Evolutionary conservation across 2,329 filamentous ascomycete species (phyloP), one percentile per base, ranked within the genome.

Genomic region (Daldinia eschscholtzii): DNA sequence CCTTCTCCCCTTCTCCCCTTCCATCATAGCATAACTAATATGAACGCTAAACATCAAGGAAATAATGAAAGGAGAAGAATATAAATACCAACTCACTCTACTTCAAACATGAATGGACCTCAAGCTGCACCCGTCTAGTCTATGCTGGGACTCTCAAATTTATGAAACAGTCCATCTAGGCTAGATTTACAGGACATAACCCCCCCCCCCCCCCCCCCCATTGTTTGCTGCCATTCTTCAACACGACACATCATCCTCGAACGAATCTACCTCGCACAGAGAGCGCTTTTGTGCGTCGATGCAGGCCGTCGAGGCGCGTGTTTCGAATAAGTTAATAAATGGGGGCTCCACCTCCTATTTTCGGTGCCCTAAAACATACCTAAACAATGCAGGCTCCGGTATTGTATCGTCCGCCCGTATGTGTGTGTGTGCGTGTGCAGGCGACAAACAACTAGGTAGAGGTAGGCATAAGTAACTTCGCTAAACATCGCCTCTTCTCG

Each of bases 321-420:
- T 66, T 66, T 66, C 44, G 58, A 6, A 61, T 66, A 61, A 44
- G 39, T 46, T 66, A 10, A 39, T 13, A 13, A 39, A 39, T 5
- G 35, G 35, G 35, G 15, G 35, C 56, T 46, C 57, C 57, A 56
- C 57, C 57, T 4, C 57, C 30, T 44, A 5, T 53, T 50, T 57
- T 35, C 30, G 13, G n/a, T 35, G 35, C 42, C 41, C 44, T 26
- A 20, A 44, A 46, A 44, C 35, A 15, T 42, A 44, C 35, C 4
- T 42, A 23, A 23, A 23, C 2, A 23, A 23, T 23, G 41, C 18
- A 42, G 33, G 33, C 33, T 9, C 20, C 20, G 20, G 20, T 23
- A 23, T 23, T 23, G 20, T 26, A 26, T 46, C 4, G 10, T 20
- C 23, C 12, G 20, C 42, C 18, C 23, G 42, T 48, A 26, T 48